These are phyloP conservation scores for Emmonsiellopsis sp. DNA, from an alignment of 2,329 filamentous ascomycete species.

Conservation along the genomic window DNA sequence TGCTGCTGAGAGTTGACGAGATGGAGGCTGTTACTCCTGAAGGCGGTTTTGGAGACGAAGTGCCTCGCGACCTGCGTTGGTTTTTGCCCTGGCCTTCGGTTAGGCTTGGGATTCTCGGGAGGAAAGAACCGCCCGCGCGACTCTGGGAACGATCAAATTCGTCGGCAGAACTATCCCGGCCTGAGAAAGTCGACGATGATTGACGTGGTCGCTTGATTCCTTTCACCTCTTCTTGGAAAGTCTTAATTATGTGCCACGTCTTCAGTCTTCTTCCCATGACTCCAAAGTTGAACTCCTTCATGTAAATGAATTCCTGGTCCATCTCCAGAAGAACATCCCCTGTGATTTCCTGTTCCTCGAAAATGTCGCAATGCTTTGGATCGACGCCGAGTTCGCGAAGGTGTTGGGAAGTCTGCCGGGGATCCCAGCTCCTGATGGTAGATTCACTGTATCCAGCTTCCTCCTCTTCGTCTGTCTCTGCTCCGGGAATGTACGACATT, in stretches of 20 bases:
- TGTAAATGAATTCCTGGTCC: conserved; percentile 89
- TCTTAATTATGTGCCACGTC: conserved; percentile 94
- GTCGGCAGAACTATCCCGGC: conserved; percentile 29
- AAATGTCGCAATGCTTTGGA: conserved; percentile 83
- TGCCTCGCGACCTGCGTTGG: conserved; percentile 6
- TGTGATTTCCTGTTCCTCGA: conserved; percentile 89
- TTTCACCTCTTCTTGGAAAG: conserved; percentile 77
- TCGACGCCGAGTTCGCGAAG: conserved; percentile 80
- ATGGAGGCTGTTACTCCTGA: conserved; percentile 16
- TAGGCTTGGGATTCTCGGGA: conserved; percentile 37
- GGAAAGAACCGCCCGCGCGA: conserved; percentile 29
- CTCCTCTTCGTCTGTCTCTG: conserved; percentile 83
- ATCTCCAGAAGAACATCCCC: conserved; percentile 89
- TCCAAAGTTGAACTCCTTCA: conserved; percentile 90
- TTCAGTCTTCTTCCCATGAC: conserved; percentile 82
- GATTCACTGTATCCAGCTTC: conserved; percentile 57
- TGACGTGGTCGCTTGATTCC: conserved; percentile 41
- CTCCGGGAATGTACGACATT: conserved; percentile 80
- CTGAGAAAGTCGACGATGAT: conserved; percentile 33
- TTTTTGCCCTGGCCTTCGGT: conserved; percentile 14
- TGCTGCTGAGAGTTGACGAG: conserved; percentile 24
- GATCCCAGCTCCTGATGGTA: conserved; percentile 72
- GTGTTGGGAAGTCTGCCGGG: conserved; percentile 78
- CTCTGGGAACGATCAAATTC: conserved; percentile 37
- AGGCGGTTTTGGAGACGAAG: conserved; percentile 7